Conservation (phyloP, 2,329 filamentous ascomycete species). For the Metarhizium humberi region DNA sequence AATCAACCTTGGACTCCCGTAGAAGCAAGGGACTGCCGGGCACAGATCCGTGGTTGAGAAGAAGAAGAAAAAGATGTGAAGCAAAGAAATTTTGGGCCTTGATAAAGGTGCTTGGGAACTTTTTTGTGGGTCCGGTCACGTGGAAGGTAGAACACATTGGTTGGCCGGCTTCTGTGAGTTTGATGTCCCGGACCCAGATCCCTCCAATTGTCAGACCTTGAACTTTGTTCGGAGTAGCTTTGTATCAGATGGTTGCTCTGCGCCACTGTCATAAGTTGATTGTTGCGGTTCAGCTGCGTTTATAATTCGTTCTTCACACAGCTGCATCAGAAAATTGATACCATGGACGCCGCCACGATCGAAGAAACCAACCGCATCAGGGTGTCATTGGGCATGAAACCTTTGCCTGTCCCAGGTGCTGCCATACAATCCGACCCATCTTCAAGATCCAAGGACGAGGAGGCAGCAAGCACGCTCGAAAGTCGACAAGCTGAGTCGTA, state of each 20-base stretch:
- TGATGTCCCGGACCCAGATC: neutral
- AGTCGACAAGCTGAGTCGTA: conserved; percentile 63
- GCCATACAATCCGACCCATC: conserved; percentile 27
- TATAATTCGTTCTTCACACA: neutral
- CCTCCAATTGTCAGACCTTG: neutral
- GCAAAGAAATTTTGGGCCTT: conserved; percentile 12
- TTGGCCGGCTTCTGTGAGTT: neutral
- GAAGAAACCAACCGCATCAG: conserved; percentile 93
- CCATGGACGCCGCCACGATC: conserved; percentile 63
- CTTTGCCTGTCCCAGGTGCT: conserved; percentile 68
- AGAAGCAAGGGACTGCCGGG: conserved; percentile 61
- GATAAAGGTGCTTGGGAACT: conserved; percentile 8
- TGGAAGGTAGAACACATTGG: neutral
- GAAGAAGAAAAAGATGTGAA: conserved; percentile 22
- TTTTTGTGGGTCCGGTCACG: conserved; percentile 6
- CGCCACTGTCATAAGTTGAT: neutral
- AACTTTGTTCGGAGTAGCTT: neutral
- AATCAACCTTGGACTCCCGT: conserved; percentile 56
- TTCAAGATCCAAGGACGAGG: conserved; percentile 51
- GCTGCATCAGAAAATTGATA: neutral
- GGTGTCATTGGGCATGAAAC: conserved; percentile 79
- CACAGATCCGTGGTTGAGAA: conserved; percentile 68
- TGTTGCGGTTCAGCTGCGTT: neutral
- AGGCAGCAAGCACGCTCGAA: conserved; percentile 75
- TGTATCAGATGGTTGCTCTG: neutral